phyloP scores from a whole-genome alignment of 1,284 basidiomycete species.

The Malassezia equina region DNA sequence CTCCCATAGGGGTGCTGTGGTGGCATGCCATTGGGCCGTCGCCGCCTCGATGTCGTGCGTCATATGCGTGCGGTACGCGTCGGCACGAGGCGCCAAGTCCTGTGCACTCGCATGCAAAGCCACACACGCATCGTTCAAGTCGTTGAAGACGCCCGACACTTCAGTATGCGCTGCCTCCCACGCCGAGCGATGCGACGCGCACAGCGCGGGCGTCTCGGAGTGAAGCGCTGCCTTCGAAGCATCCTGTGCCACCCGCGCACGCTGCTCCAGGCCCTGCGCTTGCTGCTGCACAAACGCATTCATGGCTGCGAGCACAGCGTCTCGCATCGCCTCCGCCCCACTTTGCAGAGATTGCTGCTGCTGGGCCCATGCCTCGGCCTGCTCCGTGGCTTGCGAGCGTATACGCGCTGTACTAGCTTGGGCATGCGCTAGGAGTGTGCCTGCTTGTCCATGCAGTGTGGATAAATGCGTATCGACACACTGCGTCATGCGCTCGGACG shows the following conservation, averaged over 20 bases:
- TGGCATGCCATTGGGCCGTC: background rate
- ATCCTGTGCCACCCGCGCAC: background rate
- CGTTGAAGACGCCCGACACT: background rate
- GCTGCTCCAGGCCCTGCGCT: background rate
- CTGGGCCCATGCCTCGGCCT: background rate
- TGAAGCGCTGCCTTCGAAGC: background rate
- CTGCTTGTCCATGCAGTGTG: background rate
- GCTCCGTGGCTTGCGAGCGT: background rate
- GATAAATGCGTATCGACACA: background rate
- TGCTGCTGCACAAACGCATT: constrained; percentile 7
- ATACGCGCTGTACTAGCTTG: background rate
- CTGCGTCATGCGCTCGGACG: background rate
- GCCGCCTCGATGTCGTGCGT: background rate
- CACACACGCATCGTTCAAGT: background rate
- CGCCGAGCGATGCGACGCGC: background rate
- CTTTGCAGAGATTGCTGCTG: background rate
- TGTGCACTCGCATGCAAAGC: background rate
- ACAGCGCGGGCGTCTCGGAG: background rate
- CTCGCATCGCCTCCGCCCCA: background rate
- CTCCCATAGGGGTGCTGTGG: background rate
- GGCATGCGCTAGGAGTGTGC: background rate
- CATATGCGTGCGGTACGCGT: background rate
- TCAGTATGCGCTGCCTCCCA: background rate
- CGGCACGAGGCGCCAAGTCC: background rate
- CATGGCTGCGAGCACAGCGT: background rate